Evolutionary conservation across 2,329 filamentous ascomycete species (phyloP).

Genomic region (Orbilia blumenaviensis): DNA sequence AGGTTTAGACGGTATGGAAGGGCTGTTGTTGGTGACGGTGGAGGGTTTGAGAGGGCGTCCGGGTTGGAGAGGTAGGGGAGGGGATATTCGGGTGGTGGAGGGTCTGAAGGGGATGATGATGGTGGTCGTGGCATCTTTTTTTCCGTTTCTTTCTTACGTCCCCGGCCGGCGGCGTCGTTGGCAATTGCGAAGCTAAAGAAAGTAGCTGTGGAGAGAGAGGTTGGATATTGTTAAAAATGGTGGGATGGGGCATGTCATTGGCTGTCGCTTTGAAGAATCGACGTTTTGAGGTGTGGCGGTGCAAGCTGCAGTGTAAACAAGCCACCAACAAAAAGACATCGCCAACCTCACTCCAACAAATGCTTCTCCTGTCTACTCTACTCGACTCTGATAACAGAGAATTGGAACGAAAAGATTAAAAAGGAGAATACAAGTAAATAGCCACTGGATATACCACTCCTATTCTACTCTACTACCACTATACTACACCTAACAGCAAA

Average conservation of each 20-base stretch:
- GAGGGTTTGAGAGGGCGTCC: slow-evolving; percentile 48
- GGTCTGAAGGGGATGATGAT: not conserved
- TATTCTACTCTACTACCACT: not conserved
- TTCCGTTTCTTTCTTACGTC: too few species aligned
- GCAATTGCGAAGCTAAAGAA: too few species aligned
- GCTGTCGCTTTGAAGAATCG: slow-evolving; percentile 9
- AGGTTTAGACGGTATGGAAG: slow-evolving; percentile 67
- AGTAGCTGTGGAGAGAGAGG: not conserved
- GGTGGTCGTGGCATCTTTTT: slow-evolving; percentile 23
- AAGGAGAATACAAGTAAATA: not conserved
- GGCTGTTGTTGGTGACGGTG: slow-evolving; percentile 1
- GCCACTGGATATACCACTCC: not conserved
- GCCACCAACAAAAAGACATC: too few species aligned
- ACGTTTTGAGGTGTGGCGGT: slow-evolving; percentile 13
- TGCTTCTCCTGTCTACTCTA: too few species aligned
- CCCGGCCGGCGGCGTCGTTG: too few species aligned
- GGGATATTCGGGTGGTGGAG: slow-evolving; percentile 28
- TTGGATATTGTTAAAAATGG: too few species aligned
- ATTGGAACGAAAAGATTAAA: slow-evolving; percentile 16
- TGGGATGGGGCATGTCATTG: too few species aligned
- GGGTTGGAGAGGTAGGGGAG: slow-evolving; percentile 38
- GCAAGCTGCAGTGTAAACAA: too few species aligned
- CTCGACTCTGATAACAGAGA: too few species aligned
- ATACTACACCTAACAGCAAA: slow-evolving; percentile 1
- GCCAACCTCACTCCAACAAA: too few species aligned